Evolutionary conservation across 1,284 basidiomycete genomes (phyloP), one percentile per base, ranked within the genome.

Genomic region (Schizophyllum amplum): DNA sequence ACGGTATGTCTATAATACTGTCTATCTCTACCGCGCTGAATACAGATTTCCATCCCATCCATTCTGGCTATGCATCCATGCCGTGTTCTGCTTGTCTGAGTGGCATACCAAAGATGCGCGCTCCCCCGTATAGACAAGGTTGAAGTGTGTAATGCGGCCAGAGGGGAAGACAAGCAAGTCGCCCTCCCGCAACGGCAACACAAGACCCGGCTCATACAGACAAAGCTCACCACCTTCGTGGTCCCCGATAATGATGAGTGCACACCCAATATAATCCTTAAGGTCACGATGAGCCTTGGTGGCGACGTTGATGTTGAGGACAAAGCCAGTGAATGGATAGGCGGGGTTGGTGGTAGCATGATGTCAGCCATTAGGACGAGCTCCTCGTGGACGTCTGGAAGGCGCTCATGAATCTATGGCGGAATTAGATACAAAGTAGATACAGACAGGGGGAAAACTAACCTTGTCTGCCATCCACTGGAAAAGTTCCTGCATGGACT

Each of bases 251-350:
- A 56, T 33, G 20, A 67, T 53, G 17, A 66, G 57, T 9, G 67
- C 55, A 56, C 66, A 67, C 5, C 68, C 47, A 2, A 55, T 53
- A 4, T 62, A 51, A 54, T 69, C 67, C 25, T 56, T 54, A n/a
- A 24, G 46, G 56, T 68, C 67, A 21, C 62, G 24, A 49, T 69
- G 67, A 20, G 58, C 56, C n/a, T 53, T n/a, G 4, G 66, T 67
- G 2, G 58, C 49, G 1, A 63, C 63, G 27, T 63, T 62, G 24
- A 68, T 27, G 52, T 68, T 68, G 54, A 68, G 20, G 2, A 66
- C 63, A 47, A 65, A 62, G 0, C 66, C 65, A 47, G 60, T 47
- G 57, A 68, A 67, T 2, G 66, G 66, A 53, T 66, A 59, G 4
- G 51, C 60, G 26, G 60, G 59, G n/a, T n/a, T 20, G 47, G n/a